Evolutionary conservation across 768 basidiomycete species (phyloP), one percentile per base, ranked within the genome.

Genomic region (Thelephora aurantiotincta): DNA sequence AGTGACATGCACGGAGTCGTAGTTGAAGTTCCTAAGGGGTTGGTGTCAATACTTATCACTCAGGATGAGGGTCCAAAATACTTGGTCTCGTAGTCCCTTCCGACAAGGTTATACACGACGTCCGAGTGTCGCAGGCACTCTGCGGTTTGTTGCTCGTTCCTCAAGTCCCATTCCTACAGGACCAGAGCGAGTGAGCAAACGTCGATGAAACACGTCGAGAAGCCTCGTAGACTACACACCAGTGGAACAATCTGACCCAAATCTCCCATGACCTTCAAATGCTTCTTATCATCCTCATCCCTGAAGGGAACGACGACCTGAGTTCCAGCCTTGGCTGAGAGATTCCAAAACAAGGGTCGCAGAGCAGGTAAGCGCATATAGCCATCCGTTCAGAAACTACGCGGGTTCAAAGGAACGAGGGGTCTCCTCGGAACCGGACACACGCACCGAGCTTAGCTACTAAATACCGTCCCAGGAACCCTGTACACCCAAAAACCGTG

Each of bases 401-500:
- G n/a, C 35, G 14, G 12, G 43, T 35, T 33, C 34, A 47, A 33
- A 20, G n/a, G 12, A 19, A 22, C 14, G 5, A 7, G 18, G n/a
- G 18, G 33, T 35, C 18, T 5, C 46, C 3, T 19, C 3, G 20
- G 18, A 3, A 16, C 19, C 3, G 30, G 46, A 13, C 20, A 26
- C 35, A 61, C 79, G 55, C 58, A 91, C 90, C 92, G 11, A 99
- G 77, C 70, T 97, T 97, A 30, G 84, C 77, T 35, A 97, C 88
- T 38, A 97, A 70, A 65, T 98, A 98, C 60, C 92, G 72, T 41
- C 94, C 96, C 50, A 99, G 68, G 63, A 97, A 98, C 5, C 93
- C 89, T 3, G 93, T 96, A 61, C 82, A 86, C 19, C 96, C 96
- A 71, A 99, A 98, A 44, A 98, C 93, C 13, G 96, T 99, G 36